A percentile compares a stretch with the other conserved stretches of the same genome.
phyloP scores from a whole-genome alignment of 805 yeast genomes.

The Kazachstania psychrophila region DNA sequence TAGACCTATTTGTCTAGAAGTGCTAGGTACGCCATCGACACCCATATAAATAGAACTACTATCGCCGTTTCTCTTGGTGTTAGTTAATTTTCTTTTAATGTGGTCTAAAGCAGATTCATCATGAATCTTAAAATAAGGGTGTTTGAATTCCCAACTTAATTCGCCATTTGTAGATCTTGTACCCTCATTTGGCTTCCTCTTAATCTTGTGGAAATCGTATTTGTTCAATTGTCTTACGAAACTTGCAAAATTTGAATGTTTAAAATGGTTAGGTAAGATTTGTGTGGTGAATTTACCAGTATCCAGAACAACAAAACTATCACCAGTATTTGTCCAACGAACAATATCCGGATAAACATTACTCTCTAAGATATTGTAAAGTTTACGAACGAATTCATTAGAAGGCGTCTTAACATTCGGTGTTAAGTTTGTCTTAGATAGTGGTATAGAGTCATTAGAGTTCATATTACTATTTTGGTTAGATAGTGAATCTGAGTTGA shows the following conservation, averaged over 20 bases:
- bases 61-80: constrained; percentile 42
- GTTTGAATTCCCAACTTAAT: constrained; percentile 90
- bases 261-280: constrained; percentile 85
- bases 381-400: constrained; percentile 71
- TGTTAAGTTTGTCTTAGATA: not conserved
- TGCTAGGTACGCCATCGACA: too few relatives aligned
- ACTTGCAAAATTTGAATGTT: constrained; percentile 88
- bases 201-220: constrained; percentile 95
- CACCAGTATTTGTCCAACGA: constrained; percentile 79
- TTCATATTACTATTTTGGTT: not conserved
- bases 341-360: constrained; percentile 68
- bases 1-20: not conserved
- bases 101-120: constrained; percentile 74
- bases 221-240: constrained; percentile 93
- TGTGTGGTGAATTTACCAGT: constrained; percentile 84
- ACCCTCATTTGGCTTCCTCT: constrained; percentile 56
- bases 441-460: too few relatives aligned
- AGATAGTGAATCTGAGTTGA: not conserved
- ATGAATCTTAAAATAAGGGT: constrained; percentile 74
- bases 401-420: constrained; percentile 31
- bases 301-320: constrained; percentile 79
- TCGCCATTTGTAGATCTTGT: constrained; percentile 52
- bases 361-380: constrained; percentile 77
- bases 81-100: constrained; percentile 75
- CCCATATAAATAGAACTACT: too few relatives aligned